Base-by-base conservation (phyloP, 2,329 filamentous ascomycete genomes). In the Pseudonectria foliicola region DNA sequence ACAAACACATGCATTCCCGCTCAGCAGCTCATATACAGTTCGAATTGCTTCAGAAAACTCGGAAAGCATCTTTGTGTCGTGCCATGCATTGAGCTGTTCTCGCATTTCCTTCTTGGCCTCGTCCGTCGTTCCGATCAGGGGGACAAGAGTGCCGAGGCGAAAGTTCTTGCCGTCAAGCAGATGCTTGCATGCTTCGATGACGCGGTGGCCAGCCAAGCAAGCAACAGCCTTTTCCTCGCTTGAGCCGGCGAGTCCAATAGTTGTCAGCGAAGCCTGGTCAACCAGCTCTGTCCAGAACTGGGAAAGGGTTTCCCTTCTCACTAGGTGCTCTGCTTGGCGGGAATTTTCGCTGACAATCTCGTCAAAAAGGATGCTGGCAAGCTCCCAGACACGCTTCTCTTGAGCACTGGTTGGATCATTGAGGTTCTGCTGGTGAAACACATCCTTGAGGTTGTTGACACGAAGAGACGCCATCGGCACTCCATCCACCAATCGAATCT, bases 361-460 rank as follows among this genome's bases (percentile, higher is more conserved):
- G 45, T 95, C 88, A 53, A 95, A 98, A 4, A 98, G 71, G 25
- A 95, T 80, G 38, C 85, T 84, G 1, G 86, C 82, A 25, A 98
- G 69, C 41, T 86, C 75, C 92, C 93, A 98, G 1, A 92, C 78
- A 11, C 78, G 69, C 51, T 79, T 77, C 60, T 93, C 86, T 38
- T 86, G 76, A 13, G 66, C 59, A 35, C 60, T 67, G 14, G 67
- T 68, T 12, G 66, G 62, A 44, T 65, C 59, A 13, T 56, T 62
- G 46, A 58, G 52, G 26, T 62, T 61, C 29, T 62, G 62, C 27
- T 59, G 59, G 40, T 61, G 67, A 43, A 63, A 69, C 13, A 65
- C 42, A 26, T 60, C 53, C 46, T 54, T 58, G 10, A 68, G 50
- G 7, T 48, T 60, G 1, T 45, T 38, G 3, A 54, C 44, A 40